Base-by-base conservation (phyloP, 73 alveolate species). In the Paramecium octaurelia region DNA sequence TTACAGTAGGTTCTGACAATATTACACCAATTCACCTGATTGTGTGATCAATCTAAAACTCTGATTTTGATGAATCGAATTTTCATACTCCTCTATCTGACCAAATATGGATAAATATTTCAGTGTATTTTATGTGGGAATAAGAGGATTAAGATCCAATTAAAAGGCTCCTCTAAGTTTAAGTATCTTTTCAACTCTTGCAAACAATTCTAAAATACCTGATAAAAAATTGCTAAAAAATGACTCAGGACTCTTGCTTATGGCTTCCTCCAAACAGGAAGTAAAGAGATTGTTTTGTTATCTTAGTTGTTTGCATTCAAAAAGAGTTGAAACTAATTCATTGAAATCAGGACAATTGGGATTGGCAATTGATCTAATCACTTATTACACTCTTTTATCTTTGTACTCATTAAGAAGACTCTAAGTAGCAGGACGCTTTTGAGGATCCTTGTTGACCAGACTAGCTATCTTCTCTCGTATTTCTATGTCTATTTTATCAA, bases 381-480 rank as follows among this genome's bases (percentile, higher is more conserved):
- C 58, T 23, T 76, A 84, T 57, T 76, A 88, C 31, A 92, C 85
- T 44, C 84, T 21, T 46, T 92, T 73, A 34, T 93, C 93, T 36
- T 92, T 88, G 64, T 89, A 71, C 6, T 92, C 86, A 34, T 90
- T 58, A 76, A 98, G 87, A 9, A 98, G 93, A 58, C 95, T 97
- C 50, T 94, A 94, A 27, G 96, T 96, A 27, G 77, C 70, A 16
- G 99, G 99, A 34, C 99, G 86, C 73, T 96, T 92, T 11, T 90
- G 92, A 35, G 96, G 97, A 35, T 96, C 97, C 36, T 86, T 90
- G 50, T 88, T 80, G 38, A 97, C 80, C 93, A 98, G 93, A 93
- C 95, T 86, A 46, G 46, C 57, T 64, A 97, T 40, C 34, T 70
- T 89, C 21, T 89, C 90, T 59, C 91, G 96, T 36, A 96, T 85